Percentiles rank a stretch among this genome's conserved stretches.
Conservation (phyloP, 2,329 filamentous ascomycete genomes). For the Waltergamsia citrina region DNA sequence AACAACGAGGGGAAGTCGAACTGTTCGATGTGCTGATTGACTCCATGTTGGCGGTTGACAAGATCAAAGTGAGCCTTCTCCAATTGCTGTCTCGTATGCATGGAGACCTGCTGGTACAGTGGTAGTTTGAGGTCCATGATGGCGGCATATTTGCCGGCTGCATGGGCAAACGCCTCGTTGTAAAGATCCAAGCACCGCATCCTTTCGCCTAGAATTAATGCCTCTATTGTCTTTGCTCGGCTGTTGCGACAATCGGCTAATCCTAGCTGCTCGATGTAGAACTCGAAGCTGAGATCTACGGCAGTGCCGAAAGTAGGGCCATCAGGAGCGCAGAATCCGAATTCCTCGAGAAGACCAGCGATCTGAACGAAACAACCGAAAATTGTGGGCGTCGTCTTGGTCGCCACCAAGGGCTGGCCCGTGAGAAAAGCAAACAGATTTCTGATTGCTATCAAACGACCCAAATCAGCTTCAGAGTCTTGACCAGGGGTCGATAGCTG, state of each 20-base stretch:
- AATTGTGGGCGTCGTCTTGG: slow-evolving; percentile 37
- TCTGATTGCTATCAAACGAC: slow-evolving; percentile 47
- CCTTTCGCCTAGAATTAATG: slow-evolving; percentile 77
- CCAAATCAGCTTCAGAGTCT: slow-evolving; percentile 29
- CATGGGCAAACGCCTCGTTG: slow-evolving; percentile 86
- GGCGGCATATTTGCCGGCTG: slow-evolving; percentile 75
- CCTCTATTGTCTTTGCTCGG: slow-evolving; percentile 82
- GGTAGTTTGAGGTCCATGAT: slow-evolving; percentile 57
- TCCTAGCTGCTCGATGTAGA: slow-evolving; percentile 67
- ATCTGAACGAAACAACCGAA: slow-evolving; percentile 48
- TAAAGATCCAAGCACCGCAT: slow-evolving; percentile 78
- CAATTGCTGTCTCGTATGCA: slow-evolving; percentile 65
- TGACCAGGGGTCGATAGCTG: slow-evolving; percentile 22
- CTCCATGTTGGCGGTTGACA: slow-evolving; percentile 57
- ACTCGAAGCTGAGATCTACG: slow-evolving; percentile 56
- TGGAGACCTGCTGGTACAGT: slow-evolving; percentile 61
- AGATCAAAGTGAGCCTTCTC: slow-evolving; percentile 77
- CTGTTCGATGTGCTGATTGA: slow-evolving; percentile 66
- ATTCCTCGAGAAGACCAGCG: slow-evolving; percentile 42
- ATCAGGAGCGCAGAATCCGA: slow-evolving; percentile 46
- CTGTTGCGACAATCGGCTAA: slow-evolving; percentile 74
- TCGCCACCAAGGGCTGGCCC: slow-evolving; percentile 53
- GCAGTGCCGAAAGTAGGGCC: slow-evolving; percentile 50
- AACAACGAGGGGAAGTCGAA: slow-evolving; percentile 92
- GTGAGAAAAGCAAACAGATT: slow-evolving; percentile 60